Percentiles rank a stretch among this genome's conserved stretches.
These are phyloP conservation scores for Basidioascus undulatus DNA, from an alignment of 768 basidiomycete species.

Conservation along the genomic window DNA sequence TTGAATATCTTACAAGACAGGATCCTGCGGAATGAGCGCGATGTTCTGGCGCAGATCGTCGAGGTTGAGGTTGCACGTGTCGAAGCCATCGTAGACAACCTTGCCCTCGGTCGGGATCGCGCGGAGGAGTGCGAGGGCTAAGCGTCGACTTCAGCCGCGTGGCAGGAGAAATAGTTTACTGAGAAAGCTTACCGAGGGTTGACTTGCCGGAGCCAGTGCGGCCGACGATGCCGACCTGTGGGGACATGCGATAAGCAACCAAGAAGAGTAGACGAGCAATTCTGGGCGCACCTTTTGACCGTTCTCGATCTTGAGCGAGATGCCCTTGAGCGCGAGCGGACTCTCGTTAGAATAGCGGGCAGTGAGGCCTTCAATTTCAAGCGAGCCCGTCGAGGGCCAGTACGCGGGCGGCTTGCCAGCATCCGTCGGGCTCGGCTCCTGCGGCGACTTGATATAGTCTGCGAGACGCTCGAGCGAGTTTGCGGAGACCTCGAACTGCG, in stretches of 20 bases:
- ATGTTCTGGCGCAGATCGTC: slow-evolving; percentile 32
- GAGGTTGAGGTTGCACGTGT: slow-evolving; percentile 29
- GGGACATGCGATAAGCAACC: too few species aligned
- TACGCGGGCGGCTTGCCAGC: slow-evolving; percentile 33
- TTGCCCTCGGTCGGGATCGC: slow-evolving; percentile 33
- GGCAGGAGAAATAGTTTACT: too few species aligned
- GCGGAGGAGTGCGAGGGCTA: slow-evolving; percentile 30
- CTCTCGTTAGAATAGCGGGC: too few species aligned
- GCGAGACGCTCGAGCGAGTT: slow-evolving; percentile 30
- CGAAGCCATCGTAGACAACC: slow-evolving; percentile 31
- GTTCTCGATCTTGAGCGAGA: too few species aligned
- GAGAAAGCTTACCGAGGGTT: not conserved
- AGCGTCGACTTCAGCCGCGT: too few species aligned
- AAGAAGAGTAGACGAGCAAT: too few species aligned
- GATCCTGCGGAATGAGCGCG: slow-evolving; percentile 38
- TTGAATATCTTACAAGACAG: slow-evolving; percentile 7
- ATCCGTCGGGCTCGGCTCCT: slow-evolving; percentile 25
- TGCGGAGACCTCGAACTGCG: too few species aligned
- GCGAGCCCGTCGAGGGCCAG: slow-evolving; percentile 35
- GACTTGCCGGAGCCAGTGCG: slow-evolving; percentile 35
- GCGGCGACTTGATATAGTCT: slow-evolving; percentile 33
- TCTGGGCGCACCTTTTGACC: too few species aligned
- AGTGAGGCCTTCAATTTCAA: slow-evolving; percentile 31
- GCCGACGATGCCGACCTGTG: slow-evolving; percentile 37
- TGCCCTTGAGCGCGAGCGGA: too few species aligned